phyloP scores from a whole-genome alignment of 2,329 filamentous ascomycete species.

The Gaeumannomyces sp. region DNA sequence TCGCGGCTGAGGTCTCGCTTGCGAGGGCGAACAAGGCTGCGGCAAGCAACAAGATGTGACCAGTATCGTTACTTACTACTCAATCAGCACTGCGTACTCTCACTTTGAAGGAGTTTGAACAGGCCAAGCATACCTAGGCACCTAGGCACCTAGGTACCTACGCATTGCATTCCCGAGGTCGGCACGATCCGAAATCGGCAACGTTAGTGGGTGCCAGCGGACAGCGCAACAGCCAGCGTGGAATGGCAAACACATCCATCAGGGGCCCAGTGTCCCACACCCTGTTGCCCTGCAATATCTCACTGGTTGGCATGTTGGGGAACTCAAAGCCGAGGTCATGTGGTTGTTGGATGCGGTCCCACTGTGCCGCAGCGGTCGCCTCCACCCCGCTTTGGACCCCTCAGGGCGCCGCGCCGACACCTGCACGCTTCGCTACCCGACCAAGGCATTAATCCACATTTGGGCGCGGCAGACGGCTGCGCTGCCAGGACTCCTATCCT shows the following conservation, averaged over 20 bases:
- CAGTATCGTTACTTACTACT: not conserved
- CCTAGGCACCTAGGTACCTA: too few relatives aligned
- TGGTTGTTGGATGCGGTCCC: not conserved
- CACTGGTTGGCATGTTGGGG: too few relatives aligned
- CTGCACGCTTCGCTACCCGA: not conserved
- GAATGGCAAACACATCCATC: too few relatives aligned
- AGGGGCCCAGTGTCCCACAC: too few relatives aligned
- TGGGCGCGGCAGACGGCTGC: not conserved
- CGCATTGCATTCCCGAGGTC: not conserved
- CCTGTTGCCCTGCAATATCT: too few relatives aligned
- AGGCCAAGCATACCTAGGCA: too few relatives aligned
- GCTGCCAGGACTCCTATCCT: too few relatives aligned
- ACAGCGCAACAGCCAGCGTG: too few relatives aligned
- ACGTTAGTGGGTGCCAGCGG: not conserved
- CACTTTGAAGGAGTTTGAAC: too few relatives aligned
- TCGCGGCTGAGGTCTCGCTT: slow-evolving; percentile 2
- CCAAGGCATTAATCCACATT: not conserved
- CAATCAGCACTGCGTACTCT: too few relatives aligned
- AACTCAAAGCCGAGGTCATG: not conserved
- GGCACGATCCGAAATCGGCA: not conserved
- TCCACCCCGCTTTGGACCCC: not conserved
- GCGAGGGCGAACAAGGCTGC: not conserved
- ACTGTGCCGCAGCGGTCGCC: too few relatives aligned
- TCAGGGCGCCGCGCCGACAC: too few relatives aligned
- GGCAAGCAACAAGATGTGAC: not conserved